These are phyloP conservation scores for Cardamine resedifolia DNA, from an alignment of 345 rosid species.

Conservation along the genomic window DNA sequence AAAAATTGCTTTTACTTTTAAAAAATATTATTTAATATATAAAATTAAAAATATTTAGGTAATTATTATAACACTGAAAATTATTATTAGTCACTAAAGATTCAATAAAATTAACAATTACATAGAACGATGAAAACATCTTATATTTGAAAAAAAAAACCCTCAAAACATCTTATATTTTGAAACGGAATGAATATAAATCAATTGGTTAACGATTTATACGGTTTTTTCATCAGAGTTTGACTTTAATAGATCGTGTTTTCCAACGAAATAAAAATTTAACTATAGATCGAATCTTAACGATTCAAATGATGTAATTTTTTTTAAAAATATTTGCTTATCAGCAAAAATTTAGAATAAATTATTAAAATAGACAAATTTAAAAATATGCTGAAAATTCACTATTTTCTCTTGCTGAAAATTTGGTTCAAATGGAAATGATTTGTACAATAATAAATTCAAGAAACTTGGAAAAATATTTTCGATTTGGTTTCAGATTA, in stretches of 20 bases:
- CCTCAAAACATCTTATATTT: too few relatives aligned
- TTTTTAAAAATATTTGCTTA: not conserved
- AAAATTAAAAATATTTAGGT: too few relatives aligned
- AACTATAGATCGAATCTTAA: not conserved
- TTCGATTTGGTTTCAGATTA: not conserved
- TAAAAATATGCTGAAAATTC: not conserved
- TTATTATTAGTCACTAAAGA: too few relatives aligned
- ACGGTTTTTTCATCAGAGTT: too few relatives aligned
- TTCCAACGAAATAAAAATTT: too few relatives aligned
- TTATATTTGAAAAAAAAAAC: too few relatives aligned
- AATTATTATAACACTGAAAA: too few relatives aligned
- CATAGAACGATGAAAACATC: too few relatives aligned
- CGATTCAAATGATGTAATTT: not conserved
- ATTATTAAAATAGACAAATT: not conserved
- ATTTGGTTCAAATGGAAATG: not conserved
- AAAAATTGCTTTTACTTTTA: too few relatives aligned
- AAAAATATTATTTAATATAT: too few relatives aligned
- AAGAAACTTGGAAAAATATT: not conserved
- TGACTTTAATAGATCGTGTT: not conserved
- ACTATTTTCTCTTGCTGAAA: not conserved
- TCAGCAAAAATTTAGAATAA: not conserved
- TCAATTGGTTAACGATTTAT: not conserved
- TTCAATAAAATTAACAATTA: too few relatives aligned
- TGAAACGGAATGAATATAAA: too few relatives aligned
- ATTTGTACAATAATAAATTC: not conserved